Percentiles rank a stretch among this genome's conserved stretches.
Conservation (phyloP, 78 protist species). For the Dictyostelium intermedium region DNA sequence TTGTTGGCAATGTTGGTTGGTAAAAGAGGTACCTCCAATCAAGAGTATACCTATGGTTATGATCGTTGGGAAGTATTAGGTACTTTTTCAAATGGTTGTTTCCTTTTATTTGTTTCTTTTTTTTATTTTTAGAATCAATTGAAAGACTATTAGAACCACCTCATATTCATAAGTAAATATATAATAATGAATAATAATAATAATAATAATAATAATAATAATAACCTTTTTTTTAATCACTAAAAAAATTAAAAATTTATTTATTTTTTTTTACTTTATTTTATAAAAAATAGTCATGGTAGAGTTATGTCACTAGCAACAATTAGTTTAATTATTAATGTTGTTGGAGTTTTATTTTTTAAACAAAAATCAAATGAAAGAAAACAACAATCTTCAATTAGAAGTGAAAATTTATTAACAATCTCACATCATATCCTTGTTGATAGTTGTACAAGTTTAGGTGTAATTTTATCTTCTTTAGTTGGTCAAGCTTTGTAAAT, state of each 20-base stretch:
- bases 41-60: slow-evolving; percentile 73
- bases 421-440: slow-evolving; percentile 58
- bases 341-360: slow-evolving; percentile 56
- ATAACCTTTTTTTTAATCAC: not conserved
- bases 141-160: slow-evolving; percentile 81
- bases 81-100: slow-evolving; percentile 72
- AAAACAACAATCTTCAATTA: slow-evolving; percentile 12
- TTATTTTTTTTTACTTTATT: not conserved
- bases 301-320: slow-evolving; percentile 65
- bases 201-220: not conserved
- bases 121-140: slow-evolving; percentile 72
- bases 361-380: slow-evolving; percentile 30
- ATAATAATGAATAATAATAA: not conserved
- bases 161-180: slow-evolving; percentile 63
- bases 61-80: slow-evolving; percentile 81
- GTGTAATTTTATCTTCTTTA: slow-evolving; percentile 74
- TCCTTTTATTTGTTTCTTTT: slow-evolving; percentile 76
- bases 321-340: slow-evolving; percentile 49
- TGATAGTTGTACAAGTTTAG: slow-evolving; percentile 78
- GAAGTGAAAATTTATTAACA: slow-evolving; percentile 53
- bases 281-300: slow-evolving; percentile 44
- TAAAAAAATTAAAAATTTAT: no score
- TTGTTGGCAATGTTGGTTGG: slow-evolving; percentile 40
- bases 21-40: slow-evolving; percentile 35
- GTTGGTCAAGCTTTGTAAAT: slow-evolving; percentile 30